Conservation (phyloP, 2,329 filamentous ascomycete genomes). For the Ascochyta lentis region DNA sequence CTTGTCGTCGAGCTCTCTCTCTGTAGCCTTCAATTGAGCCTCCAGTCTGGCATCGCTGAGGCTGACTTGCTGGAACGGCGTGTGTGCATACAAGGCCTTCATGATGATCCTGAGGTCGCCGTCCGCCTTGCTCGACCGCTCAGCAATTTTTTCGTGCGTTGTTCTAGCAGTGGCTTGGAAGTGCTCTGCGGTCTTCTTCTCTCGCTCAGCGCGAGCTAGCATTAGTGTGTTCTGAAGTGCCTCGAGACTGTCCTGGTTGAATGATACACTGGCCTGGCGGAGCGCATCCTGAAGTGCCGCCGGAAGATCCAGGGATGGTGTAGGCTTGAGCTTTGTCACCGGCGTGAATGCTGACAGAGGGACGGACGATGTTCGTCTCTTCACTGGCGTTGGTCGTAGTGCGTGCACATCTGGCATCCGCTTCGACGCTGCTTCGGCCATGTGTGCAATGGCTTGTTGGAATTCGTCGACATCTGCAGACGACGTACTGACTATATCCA, state of each 20-base stretch:
- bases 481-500: conserved; percentile 35
- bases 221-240: conserved; percentile 37
- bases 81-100: conserved; percentile 48
- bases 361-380: conserved; percentile 33
- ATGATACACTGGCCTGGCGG: conserved; percentile 40
- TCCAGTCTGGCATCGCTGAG: conserved; percentile 37
- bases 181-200: conserved; percentile 45
- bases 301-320: conserved; percentile 38
- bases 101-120: conserved; percentile 46
- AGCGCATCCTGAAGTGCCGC: conserved; percentile 44
- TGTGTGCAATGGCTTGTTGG: conserved; percentile 40
- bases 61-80: conserved; percentile 37
- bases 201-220: conserved; percentile 39
- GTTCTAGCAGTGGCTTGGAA: conserved; percentile 40
- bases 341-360: conserved; percentile 37
- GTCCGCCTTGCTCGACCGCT: conserved; percentile 48
- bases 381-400: conserved; percentile 22
- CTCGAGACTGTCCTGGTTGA: conserved; percentile 38
- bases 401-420: conserved; percentile 30
- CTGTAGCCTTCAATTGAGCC: conserved; percentile 44
- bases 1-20: conserved; percentile 46
- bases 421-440: conserved; percentile 34
- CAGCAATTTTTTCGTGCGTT: conserved; percentile 43
- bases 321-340: conserved; percentile 38
- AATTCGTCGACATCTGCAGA: conserved; percentile 37